A percentile compares a stretch with the other conserved stretches of the same genome.
Conservation (phyloP, 306 rosid species). For the Lathyrus tuberosus region DNA sequence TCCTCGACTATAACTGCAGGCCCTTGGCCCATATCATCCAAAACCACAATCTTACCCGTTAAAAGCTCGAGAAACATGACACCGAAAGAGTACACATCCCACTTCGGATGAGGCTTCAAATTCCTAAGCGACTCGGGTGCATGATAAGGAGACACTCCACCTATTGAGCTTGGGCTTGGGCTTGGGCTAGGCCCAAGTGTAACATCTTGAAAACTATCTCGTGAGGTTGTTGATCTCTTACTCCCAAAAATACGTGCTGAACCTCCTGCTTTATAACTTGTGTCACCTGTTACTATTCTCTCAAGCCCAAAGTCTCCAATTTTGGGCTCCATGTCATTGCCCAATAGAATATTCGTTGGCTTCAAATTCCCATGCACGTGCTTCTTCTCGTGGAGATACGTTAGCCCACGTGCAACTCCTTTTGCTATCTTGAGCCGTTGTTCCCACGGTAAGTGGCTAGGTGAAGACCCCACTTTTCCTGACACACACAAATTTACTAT, state of each 20-base stretch:
- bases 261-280: constrained; percentile 61
- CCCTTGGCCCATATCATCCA: constrained; percentile 79
- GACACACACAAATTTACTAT: constrained; percentile 27
- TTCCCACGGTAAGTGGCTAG: constrained; percentile 98
- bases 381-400: constrained; percentile 93
- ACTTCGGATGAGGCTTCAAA: constrained; percentile 81
- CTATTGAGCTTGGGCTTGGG: constrained; percentile 80
- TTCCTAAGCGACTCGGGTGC: constrained; percentile 84
- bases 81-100: constrained; percentile 96
- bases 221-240: constrained; percentile 74
- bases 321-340: constrained; percentile 77
- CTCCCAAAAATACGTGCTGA: constrained; percentile 89
- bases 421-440: constrained; percentile 76
- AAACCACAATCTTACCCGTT: constrained; percentile 75
- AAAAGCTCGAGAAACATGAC: constrained; percentile 76
- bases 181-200: constrained; percentile 77
- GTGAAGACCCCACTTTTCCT: constrained; percentile 95
- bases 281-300: constrained; percentile 62
- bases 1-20: constrained; percentile 65
- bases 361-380: constrained; percentile 92
- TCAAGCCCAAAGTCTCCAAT: constrained; percentile 94
- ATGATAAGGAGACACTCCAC: constrained; percentile 67
- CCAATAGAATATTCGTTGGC: constrained; percentile 86
- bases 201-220: constrained; percentile 72
- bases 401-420: constrained; percentile 93